Percentiles rank a stretch among this genome's conserved stretches.
phyloP scores from a whole-genome alignment of 805 yeast species.

The Grigorovia jiainica region DNA sequence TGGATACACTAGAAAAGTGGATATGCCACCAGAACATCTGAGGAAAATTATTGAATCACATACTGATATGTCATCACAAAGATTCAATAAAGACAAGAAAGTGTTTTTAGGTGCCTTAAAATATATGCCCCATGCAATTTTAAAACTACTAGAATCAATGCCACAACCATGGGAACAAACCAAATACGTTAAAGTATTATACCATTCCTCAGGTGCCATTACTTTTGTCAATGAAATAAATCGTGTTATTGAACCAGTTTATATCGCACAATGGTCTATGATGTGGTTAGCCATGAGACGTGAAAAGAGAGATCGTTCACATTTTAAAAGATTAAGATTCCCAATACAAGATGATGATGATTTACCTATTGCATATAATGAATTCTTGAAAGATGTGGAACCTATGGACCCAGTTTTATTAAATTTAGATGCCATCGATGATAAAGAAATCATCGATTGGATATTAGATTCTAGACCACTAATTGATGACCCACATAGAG shows the following conservation, averaged over 20 bases:
- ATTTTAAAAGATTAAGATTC: constrained; percentile 83
- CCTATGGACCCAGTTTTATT: constrained; percentile 62
- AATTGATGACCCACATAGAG: constrained; percentile 41
- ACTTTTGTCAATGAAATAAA: constrained; percentile 92
- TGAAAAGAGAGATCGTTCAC: constrained; percentile 83
- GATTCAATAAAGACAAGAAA: constrained; percentile 74
- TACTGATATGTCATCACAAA: constrained; percentile 73
- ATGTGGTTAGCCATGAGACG: constrained; percentile 89
- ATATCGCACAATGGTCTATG: constrained; percentile 91
- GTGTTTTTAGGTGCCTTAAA: constrained; percentile 85
- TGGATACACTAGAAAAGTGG: constrained; percentile 49
- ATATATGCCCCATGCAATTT: constrained; percentile 90
- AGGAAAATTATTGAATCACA: constrained; percentile 76
- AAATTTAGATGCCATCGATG: constrained; percentile 57
- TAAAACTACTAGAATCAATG: constrained; percentile 87
- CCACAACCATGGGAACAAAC: constrained; percentile 97
- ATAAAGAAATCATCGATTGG: constrained; percentile 60
- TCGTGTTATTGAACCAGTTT: constrained; percentile 84
- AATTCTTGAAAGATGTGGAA: constrained; percentile 63
- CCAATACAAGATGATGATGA: constrained; percentile 98
- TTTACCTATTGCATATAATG: constrained; percentile 80
- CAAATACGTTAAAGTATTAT: constrained; percentile 78
- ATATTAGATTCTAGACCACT: constrained; percentile 72
- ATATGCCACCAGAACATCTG: constrained; percentile 90
- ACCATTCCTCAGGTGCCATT: constrained; percentile 88